These are phyloP conservation scores for Hygrophorus pudorinus DNA, from an alignment of 768 basidiomycete genomes.

Conservation along the genomic window DNA sequence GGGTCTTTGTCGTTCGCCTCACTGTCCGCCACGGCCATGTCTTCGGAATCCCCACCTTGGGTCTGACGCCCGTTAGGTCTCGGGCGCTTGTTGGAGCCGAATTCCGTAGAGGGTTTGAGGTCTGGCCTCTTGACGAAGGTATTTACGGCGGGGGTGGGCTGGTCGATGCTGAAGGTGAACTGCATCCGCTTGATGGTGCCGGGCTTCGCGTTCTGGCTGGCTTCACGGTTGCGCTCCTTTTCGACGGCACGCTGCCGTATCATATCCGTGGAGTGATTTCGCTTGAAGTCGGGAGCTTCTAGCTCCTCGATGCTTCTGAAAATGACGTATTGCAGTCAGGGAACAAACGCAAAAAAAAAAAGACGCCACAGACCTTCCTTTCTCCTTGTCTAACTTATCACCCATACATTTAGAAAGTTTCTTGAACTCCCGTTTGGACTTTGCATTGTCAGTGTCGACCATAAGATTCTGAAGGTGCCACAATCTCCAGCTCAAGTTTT, in stretches of 20 bases:
- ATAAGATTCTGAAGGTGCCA: conserved; percentile 90
- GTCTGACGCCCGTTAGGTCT: conserved; percentile 24
- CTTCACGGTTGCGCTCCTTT: conserved; percentile 72
- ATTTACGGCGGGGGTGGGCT: conserved; percentile 41
- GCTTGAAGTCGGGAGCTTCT: conserved; percentile 73
- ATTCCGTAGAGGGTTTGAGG: conserved; percentile 54
- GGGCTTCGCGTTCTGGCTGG: conserved; percentile 47
- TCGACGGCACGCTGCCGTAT: conserved; percentile 74
- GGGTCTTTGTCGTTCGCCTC: conserved; percentile 27
- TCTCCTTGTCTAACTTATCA: conserved; percentile 89
- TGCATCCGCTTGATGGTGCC: conserved; percentile 84
- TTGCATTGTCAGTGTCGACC: conserved; percentile 85
- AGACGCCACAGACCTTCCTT: conserved; percentile 57
- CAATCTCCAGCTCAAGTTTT: conserved; percentile 87
- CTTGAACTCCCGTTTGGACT: conserved; percentile 83
- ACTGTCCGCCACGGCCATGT: conserved; percentile 15
- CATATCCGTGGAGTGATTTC: conserved; percentile 70
- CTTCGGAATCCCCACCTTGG: conserved; percentile 17
- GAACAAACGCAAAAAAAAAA: conserved; percentile 7
- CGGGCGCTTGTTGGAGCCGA: conserved; percentile 33
- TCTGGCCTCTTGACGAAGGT: conserved; percentile 51
- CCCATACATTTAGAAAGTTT: conserved; percentile 84
- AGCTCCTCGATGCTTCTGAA: conserved; percentile 79
- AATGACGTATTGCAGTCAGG: conserved; percentile 17
- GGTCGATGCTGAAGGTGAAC: conserved; percentile 81